A percentile compares a stretch with the other conserved stretches of the same genome.
phyloP scores from a whole-genome alignment of 495 filamentous ascomycete genomes.

The Ramalina intermedia region DNA sequence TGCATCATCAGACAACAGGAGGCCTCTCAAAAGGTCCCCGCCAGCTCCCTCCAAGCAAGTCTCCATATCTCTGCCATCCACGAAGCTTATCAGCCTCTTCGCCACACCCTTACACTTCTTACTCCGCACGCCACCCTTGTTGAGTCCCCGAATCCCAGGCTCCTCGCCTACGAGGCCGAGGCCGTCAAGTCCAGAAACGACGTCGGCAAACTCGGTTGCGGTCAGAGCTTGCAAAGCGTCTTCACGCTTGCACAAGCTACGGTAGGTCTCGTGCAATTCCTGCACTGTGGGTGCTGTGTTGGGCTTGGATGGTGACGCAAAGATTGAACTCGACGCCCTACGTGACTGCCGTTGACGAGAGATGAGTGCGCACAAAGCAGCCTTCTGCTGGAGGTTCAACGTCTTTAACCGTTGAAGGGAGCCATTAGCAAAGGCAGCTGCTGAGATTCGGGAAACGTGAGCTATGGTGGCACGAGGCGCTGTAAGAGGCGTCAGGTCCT shows the following conservation, averaged over 20 bases:
- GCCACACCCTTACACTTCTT: constrained; percentile 40
- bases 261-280: constrained; percentile 65
- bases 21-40: constrained; percentile 31
- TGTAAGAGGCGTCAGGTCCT: constrained; percentile 47
- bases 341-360: constrained; percentile 54
- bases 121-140: constrained; percentile 30
- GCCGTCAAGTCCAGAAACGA: constrained; percentile 78
- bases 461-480: constrained; percentile 80
- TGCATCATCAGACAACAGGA: constrained; percentile 26
- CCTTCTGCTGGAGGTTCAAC: constrained; percentile 93
- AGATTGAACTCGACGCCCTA: constrained; percentile 23
- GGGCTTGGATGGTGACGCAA: constrained; percentile 44
- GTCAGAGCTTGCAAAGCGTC: constrained; percentile 75
- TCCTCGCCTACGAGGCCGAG: constrained; percentile 67
- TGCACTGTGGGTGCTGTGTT: constrained; percentile 57
- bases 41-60: constrained; percentile 56
- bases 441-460: constrained; percentile 80
- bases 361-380: constrained; percentile 73
- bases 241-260: constrained; percentile 63
- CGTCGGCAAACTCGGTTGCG: constrained; percentile 82
- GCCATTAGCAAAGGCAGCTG: constrained; percentile 73
- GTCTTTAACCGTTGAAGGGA: constrained; percentile 66
- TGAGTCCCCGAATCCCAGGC: constrained; percentile 53
- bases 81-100: constrained; percentile 58
- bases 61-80: constrained; percentile 63